Evolutionary conservation across 768 basidiomycete species (phyloP), one percentile per base, ranked within the genome.

Genomic region (Macrolepiota albuminosa): DNA sequence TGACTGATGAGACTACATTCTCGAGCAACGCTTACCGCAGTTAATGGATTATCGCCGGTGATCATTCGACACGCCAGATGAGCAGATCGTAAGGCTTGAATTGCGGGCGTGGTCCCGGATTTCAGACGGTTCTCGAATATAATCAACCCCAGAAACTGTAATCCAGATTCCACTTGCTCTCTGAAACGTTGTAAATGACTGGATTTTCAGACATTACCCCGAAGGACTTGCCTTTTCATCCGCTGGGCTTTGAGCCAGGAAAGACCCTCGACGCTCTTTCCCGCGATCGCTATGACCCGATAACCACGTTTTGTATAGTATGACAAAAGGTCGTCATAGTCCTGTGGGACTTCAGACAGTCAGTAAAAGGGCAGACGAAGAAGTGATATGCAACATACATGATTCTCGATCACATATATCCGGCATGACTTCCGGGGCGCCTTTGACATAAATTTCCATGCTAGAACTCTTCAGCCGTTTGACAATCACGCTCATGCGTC

Each of bases 51-150:
- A 69, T 99, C 97, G 10, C 97, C 97, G 0, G 97, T 99, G 54
- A 97, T 95, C 97, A 99, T 98, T 63, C 95, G 81, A 67, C 93
- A 95, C 21, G 93, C 91, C 40, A 99, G 75, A 74, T 98, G 94
- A 1, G 97, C 97, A 2, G 83, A 80, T 55, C 95, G 87, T 16
- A 99, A 80, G 0, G 87, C 87, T 61, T 93, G 89, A 48, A 99
- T 97, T 7, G 91, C 93, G 36, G 93, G 89, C 0, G 91, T 78
- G 0, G 96, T 98, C 8, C 91, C 94, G 4, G 89, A 85, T 68
- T 99, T 99, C 61, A 99, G 77, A 74, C 96, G 91, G 76, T 99
- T 99, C 73, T 99, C 97, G 67, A 99, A 99, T 61, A 99, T 95
- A 67, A 98, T 88, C 39, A 99, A 77, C 2, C 97, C 97, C 16